These are phyloP conservation scores for Rhizopus sp. DNA, from an alignment of 371 early-diverging fungal species.

Conservation along the genomic window DNA sequence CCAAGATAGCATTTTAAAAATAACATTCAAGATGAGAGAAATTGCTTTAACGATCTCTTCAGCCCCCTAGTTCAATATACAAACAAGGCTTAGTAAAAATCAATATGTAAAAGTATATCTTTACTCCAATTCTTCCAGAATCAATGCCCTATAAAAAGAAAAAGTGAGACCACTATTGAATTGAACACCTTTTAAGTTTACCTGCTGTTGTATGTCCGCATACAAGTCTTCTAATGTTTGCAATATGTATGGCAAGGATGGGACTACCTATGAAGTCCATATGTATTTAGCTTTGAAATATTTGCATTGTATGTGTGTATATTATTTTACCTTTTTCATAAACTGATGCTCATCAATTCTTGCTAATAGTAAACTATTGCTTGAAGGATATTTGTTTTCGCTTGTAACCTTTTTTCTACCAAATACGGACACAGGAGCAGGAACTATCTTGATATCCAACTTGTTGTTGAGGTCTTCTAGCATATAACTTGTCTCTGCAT, in stretches of 20 bases:
- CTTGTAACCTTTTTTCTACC: constrained; percentile 39
- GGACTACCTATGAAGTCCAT: constrained; percentile 21
- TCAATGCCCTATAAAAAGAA: constrained; percentile 31
- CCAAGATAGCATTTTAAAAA: constrained; percentile 57
- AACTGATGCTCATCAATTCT: constrained; percentile 40
- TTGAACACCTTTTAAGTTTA: constrained; percentile 6
- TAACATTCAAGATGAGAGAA: constrained; percentile 42
- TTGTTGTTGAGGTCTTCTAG: constrained; percentile 57
- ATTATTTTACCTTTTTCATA: constrained; percentile 40
- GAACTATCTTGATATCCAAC: constrained; percentile 51
- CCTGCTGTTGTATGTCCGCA: constrained; percentile 30
- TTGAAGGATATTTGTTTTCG: constrained; percentile 16
- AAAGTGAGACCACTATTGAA: not conserved
- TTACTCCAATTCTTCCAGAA: constrained; percentile 24
- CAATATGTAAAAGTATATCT: not conserved
- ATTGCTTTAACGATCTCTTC: constrained; percentile 39
- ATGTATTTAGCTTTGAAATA: not conserved
- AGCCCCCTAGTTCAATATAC: constrained; percentile 17
- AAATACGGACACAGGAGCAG: constrained; percentile 23
- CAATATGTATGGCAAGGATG: constrained; percentile 38
- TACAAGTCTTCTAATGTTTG: constrained; percentile 36
- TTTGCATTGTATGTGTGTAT: not conserved
- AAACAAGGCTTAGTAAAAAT: not conserved
- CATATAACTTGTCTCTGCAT: constrained; percentile 46
- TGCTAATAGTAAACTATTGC: constrained; percentile 31